Conservation (phyloP, 148 eudicot genomes). For the Dysphania ambrosioides region DNA sequence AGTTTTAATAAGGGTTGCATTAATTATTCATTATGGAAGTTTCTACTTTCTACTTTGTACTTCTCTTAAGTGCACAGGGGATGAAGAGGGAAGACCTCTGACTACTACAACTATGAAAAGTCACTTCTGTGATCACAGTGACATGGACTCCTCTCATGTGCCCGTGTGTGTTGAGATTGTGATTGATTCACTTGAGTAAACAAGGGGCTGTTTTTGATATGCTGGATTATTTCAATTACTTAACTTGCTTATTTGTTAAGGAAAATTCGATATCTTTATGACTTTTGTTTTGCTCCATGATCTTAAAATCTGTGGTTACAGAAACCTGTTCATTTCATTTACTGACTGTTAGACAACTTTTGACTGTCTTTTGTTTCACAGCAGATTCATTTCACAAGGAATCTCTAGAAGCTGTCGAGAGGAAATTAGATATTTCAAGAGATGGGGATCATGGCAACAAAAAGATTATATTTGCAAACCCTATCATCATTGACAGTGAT, state of each 20-base stretch:
- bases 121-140: background rate
- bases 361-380: slow-evolving; percentile 5
- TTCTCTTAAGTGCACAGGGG: background rate
- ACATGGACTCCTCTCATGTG: background rate
- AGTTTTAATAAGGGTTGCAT: background rate
- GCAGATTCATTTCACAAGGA: background rate
- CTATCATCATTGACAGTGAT: slow-evolving; percentile 19
- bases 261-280: background rate
- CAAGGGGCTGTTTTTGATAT: background rate
- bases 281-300: background rate
- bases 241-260: background rate
- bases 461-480: background rate
- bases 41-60: background rate
- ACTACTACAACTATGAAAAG: background rate
- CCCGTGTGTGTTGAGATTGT: background rate
- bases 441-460: background rate
- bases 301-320: background rate
- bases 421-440: background rate
- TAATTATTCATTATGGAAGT: background rate
- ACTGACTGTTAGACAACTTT: background rate
- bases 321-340: background rate
- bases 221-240: background rate
- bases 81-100: background rate
- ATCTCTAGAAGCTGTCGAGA: background rate
- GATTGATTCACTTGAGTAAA: background rate